These are phyloP conservation scores for Cicer yamashitae DNA, from an alignment of 306 rosid species.

Conservation along the genomic window DNA sequence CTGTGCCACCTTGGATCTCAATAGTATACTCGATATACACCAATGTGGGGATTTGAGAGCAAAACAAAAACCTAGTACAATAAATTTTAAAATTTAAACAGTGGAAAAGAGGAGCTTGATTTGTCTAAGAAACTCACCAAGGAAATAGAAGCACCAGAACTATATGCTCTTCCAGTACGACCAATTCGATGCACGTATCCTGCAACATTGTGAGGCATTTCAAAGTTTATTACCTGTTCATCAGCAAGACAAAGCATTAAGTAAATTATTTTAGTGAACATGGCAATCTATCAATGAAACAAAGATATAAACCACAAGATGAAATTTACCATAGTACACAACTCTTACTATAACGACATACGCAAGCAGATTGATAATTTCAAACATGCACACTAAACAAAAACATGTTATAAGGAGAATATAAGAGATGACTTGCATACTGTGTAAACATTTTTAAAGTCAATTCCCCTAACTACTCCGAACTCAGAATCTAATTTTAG, in stretches of 20 bases:
- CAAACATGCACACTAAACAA: conserved; percentile 21
- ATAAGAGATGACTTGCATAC: conserved; percentile 56
- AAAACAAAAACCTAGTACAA: conserved; percentile 17
- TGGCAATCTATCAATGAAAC: conserved; percentile 21
- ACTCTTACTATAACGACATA: not conserved
- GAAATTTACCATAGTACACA: conserved; percentile 22
- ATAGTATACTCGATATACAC: conserved; percentile 24
- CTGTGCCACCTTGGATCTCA: conserved; percentile 28
- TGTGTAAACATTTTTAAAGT: conserved; percentile 91
- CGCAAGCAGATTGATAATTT: conserved; percentile 19
- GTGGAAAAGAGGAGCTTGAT: conserved; percentile 10
- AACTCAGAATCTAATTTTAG: conserved; percentile 83
- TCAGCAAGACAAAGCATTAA: conserved; percentile 27
- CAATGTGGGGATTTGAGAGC: not conserved
- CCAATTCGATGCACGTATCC: conserved; percentile 95
- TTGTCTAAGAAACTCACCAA: conserved; percentile 67
- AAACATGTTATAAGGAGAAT: conserved; percentile 2
- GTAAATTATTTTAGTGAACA: conserved; percentile 22
- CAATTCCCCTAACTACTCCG: conserved; percentile 95
- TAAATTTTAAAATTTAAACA: not conserved
- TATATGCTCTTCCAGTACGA: conserved; percentile 96
- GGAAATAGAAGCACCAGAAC: conserved; percentile 84
- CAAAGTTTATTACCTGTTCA: conserved; percentile 87
- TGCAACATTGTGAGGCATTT: conserved; percentile 77
- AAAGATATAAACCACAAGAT: conserved; percentile 26